phyloP scores from a whole-genome alignment of 1,139 yeast species.

The Blastobotrys buckinghamii region DNA sequence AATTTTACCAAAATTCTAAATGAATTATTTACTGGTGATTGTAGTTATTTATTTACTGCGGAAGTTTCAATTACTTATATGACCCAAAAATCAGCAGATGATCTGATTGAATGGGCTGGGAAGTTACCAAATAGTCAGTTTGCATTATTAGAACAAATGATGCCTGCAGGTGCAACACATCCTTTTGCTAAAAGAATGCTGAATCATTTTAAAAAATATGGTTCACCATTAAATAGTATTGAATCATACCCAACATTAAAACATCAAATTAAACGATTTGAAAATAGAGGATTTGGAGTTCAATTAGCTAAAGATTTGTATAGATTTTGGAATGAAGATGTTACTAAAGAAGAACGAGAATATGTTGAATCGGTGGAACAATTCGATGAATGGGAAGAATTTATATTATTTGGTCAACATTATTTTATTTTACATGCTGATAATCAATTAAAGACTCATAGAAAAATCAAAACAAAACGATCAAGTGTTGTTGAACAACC shows the following conservation, averaged over 20 bases:
- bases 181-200: conserved; percentile 75
- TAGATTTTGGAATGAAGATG: conserved; percentile 50
- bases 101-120: conserved; percentile 49
- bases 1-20: conserved; percentile 40
- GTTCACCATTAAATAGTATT: conserved; percentile 69
- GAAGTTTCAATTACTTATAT: conserved; percentile 82
- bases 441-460: conserved; percentile 4
- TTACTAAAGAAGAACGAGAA: conserved; percentile 38
- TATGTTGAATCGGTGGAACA: conserved; percentile 51
- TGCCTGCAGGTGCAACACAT: conserved; percentile 57
- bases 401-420: conserved; percentile 69
- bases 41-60: conserved; percentile 59
- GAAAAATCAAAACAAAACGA: background rate
- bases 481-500: background rate
- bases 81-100: conserved; percentile 64
- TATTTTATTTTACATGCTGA: conserved; percentile 61
- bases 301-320: conserved; percentile 53
- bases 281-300: conserved; percentile 40
- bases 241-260: conserved; percentile 47
- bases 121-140: conserved; percentile 52
- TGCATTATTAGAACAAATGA: conserved; percentile 62
- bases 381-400: conserved; percentile 85
- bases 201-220: conserved; percentile 58
- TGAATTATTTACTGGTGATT: conserved; percentile 28
- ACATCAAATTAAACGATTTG: conserved; percentile 49